Conservation (phyloP, 164 flowering plant genomes). For the Sextonia rubra region DNA sequence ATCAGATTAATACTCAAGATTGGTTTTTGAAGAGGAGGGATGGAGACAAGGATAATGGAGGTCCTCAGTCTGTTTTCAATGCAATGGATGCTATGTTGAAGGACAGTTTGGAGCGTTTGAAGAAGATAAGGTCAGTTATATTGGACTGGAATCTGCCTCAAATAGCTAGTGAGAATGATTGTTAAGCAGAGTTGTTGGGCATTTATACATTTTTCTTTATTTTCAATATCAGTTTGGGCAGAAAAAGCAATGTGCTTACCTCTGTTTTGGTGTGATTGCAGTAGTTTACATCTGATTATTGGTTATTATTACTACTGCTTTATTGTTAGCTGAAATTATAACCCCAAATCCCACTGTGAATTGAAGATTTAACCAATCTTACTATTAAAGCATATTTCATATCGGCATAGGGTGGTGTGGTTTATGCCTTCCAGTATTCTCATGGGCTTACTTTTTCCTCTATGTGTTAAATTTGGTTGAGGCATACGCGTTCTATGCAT, state of each 20-base stretch:
- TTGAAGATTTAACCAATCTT: too few relatives aligned
- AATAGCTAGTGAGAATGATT: background rate
- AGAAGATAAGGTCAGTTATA: conserved; percentile 44
- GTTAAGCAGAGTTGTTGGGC: background rate
- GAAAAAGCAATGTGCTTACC: background rate
- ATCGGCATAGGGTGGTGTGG: background rate
- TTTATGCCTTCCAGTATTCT: too few relatives aligned
- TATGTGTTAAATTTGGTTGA: too few relatives aligned
- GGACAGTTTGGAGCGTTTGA: conserved; percentile 58
- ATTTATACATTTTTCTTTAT: background rate
- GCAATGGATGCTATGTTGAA: conserved; percentile 53
- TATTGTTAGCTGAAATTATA: too few relatives aligned
- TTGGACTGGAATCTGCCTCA: background rate
- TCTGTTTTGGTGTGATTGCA: too few relatives aligned
- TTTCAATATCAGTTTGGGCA: background rate
- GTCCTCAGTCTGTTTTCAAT: conserved; percentile 42
- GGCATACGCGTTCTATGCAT: too few relatives aligned
- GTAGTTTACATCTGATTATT: too few relatives aligned
- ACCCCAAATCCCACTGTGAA: too few relatives aligned
- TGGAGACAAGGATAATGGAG: conserved; percentile 21
- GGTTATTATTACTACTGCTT: too few relatives aligned
- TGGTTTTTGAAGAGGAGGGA: conserved; percentile 26
- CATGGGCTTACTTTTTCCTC: too few relatives aligned
- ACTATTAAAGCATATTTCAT: too few relatives aligned
- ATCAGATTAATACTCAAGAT: conserved; percentile 17